Conservation (phyloP, 1,284 basidiomycete species). For the Cystobasidiaceae sp. region DNA sequence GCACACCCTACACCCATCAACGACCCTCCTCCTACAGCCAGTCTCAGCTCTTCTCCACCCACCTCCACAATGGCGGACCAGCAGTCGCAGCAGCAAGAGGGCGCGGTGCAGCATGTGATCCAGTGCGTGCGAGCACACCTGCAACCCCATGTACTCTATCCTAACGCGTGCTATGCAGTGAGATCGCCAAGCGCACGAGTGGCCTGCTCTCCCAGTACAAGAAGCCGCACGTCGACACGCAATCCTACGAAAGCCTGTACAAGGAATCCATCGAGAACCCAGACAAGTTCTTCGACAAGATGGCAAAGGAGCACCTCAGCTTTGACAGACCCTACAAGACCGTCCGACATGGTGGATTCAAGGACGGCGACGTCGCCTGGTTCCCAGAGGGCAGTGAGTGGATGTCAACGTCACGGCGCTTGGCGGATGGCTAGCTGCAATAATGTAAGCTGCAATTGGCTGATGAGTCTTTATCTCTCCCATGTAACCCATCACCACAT, state of each 20-base stretch:
- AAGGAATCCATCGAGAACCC: slow-evolving; percentile 53
- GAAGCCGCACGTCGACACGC: slow-evolving; percentile 61
- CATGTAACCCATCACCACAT: not conserved
- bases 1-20: too few species aligned
- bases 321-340: slow-evolving; percentile 92
- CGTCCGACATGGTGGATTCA: slow-evolving; percentile 77
- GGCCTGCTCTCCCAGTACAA: slow-evolving; percentile 63
- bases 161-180: too few species aligned
- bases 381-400: slow-evolving; percentile 55
- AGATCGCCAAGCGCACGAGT: slow-evolving; percentile 27
- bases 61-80: too few species aligned
- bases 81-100: too few species aligned
- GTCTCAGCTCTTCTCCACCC: too few species aligned
- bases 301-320: slow-evolving; percentile 71
- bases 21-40: too few species aligned
- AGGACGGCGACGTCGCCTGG: slow-evolving; percentile 86
- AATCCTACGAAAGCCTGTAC: slow-evolving; percentile 52
- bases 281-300: slow-evolving; percentile 82
- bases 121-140: too few species aligned
- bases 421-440: not conserved
- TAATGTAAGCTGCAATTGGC: not conserved
- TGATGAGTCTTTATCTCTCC: not conserved
- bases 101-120: too few species aligned
- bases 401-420: not conserved
- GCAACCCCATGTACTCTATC: too few species aligned